phyloP scores from a whole-genome alignment of 331 rosid species.

The Erythrophleum ivorense region DNA sequence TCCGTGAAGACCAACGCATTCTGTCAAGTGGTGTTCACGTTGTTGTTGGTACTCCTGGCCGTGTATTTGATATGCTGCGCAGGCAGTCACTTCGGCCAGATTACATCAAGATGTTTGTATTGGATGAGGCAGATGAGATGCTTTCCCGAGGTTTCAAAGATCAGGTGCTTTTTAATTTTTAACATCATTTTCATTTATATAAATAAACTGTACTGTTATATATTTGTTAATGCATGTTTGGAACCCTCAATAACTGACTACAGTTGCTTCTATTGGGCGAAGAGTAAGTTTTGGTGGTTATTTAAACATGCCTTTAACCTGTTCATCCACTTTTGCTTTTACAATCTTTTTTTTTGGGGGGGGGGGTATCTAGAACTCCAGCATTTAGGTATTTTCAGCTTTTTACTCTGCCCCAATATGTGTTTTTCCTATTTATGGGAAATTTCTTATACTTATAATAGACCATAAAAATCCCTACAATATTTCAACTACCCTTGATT shows the following conservation, averaged over 20 bases:
- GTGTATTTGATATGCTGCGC: slow-evolving; percentile 83
- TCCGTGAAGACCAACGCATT: slow-evolving; percentile 83
- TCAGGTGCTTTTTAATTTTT: slow-evolving; percentile 55
- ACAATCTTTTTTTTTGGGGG: not conserved
- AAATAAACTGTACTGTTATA: not conserved
- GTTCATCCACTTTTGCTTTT: not conserved
- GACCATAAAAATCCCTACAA: not conserved
- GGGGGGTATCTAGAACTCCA: not conserved
- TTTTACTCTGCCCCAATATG: too few relatives aligned
- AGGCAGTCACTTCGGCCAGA: slow-evolving; percentile 79
- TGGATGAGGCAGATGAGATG: slow-evolving; percentile 94
- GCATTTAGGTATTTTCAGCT: not conserved
- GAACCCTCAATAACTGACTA: not conserved
- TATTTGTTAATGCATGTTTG: not conserved
- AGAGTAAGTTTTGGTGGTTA: not conserved
- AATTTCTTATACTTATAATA: not conserved
- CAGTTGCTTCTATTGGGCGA: not conserved
- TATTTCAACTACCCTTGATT: slow-evolving; percentile 7
- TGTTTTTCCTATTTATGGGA: not conserved
- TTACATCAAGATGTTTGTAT: slow-evolving; percentile 77
- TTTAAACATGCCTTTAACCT: not conserved
- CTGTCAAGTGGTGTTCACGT: slow-evolving; percentile 81
- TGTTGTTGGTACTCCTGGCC: slow-evolving; percentile 88
- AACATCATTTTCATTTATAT: not conserved
- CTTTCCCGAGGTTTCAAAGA: slow-evolving; percentile 87